These are phyloP conservation scores for Microbotryum silenes-acaulis DNA, from an alignment of 1,284 basidiomycete genomes.

Conservation along the genomic window DNA sequence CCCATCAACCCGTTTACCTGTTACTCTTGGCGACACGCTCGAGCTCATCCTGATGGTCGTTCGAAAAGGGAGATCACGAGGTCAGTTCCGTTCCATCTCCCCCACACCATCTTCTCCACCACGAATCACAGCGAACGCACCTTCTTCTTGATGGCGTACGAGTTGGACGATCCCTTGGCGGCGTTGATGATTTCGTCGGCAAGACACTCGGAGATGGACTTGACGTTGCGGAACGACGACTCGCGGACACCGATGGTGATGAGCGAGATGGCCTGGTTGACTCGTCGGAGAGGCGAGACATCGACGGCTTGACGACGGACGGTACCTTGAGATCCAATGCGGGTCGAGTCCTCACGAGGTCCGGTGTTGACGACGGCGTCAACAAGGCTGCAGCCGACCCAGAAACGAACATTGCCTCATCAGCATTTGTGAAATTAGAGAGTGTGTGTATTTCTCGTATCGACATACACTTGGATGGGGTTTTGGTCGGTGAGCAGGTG, in stretches of 20 bases:
- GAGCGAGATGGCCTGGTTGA: constrained; percentile 95
- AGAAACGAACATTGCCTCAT: background rate
- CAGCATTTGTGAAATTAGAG: background rate
- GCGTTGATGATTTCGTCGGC: constrained; percentile 99
- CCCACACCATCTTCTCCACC: background rate
- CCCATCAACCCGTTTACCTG: constrained; percentile 55
- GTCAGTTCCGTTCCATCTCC: background rate
- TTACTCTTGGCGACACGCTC: constrained; percentile 99
- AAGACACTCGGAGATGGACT: constrained; percentile 67
- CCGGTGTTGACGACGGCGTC: constrained; percentile 99
- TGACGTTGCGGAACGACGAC: constrained; percentile 99
- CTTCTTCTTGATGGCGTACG: constrained; percentile 93
- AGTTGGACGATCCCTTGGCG: constrained; percentile 99
- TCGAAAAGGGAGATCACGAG: constrained; percentile 1
- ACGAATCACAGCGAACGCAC: constrained; percentile 48
- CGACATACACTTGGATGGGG: constrained; percentile 81
- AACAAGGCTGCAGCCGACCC: constrained; percentile 63
- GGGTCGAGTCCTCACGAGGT: constrained; percentile 98
- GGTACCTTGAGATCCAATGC: constrained; percentile 99
- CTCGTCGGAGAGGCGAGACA: constrained; percentile 94
- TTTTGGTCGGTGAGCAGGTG: constrained; percentile 99
- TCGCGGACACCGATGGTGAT: constrained; percentile 96
- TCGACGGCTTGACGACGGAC: constrained; percentile 99
- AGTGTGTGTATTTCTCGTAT: background rate
- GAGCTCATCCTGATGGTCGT: constrained; percentile 52